Base-by-base conservation (phyloP, 176 grass and related monocot species). In the Saccharum spontaneum region DNA sequence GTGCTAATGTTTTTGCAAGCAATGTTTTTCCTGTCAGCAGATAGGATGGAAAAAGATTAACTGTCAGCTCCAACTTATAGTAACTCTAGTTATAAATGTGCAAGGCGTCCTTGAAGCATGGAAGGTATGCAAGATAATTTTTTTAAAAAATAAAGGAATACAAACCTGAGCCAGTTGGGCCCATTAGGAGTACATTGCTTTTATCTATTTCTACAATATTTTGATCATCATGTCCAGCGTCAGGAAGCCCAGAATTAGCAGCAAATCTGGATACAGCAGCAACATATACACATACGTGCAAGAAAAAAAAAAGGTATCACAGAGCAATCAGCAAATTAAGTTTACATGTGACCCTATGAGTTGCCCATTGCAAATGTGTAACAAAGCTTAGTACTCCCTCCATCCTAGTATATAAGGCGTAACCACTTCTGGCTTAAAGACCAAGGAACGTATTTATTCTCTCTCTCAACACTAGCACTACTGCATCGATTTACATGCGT, bases 181-280 rank as follows among this genome's bases (percentile, higher is more conserved):
- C 97, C 91, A 98, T 90, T 86, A 98, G 76, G 36, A 98, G 93
- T 36, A 98, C 87, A 88, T 98, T 98, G 86, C 97, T 98, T 91
- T 98, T 98, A 82, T 98, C 97, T 90, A 98, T 89, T 90, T 98
- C 97, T 80, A 98, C 88, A 86, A 90, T 88, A 76, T 93, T 90
- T 88, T 91, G 68, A 64, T 90, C 86, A 92, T 94, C 90, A 54
- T 73, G 85, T 83, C 70, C 69, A 33, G 28, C n/a, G 4, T 94
- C 85, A 63, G 39, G 69, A 77, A 66, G 68, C 52, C 65, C 89
- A 77, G 57, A 83, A 94, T 91, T 93, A 76, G 26, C 73, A 39
- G 40, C 75, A 46, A 79, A 90, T 78, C 96, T 98, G 81, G 67
- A 92, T 83, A 82, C 24, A 87, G 10, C 33, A 93, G 33, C 40